These are phyloP conservation scores for Sordariomycetes sp. DNA, from an alignment of 2,329 filamentous ascomycete species.

Conservation along the genomic window DNA sequence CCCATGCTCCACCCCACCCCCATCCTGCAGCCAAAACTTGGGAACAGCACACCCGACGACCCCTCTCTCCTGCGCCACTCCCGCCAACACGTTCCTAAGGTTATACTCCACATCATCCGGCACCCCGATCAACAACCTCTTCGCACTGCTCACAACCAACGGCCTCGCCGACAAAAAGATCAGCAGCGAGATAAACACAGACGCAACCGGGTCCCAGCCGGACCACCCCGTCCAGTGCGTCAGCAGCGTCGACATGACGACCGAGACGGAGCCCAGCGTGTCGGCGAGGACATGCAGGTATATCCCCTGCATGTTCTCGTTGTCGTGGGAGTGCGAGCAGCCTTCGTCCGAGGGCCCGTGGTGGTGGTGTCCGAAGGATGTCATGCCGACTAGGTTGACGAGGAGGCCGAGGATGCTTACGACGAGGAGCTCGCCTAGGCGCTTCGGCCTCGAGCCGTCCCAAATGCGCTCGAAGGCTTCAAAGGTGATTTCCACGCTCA, in stretches of 20 bases:
- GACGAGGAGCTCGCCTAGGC: constrained; percentile 74
- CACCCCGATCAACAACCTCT: constrained; percentile 70
- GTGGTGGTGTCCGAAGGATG: constrained; percentile 63
- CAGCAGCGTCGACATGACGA: constrained; percentile 80
- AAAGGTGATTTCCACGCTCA: constrained; percentile 91
- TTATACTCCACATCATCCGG: constrained; percentile 79
- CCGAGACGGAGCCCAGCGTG: constrained; percentile 84
- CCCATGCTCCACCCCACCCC: constrained; percentile 19
- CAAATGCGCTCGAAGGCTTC: constrained; percentile 82
- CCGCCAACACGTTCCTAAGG: constrained; percentile 73
- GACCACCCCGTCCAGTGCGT: constrained; percentile 84
- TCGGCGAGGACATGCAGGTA: constrained; percentile 93
- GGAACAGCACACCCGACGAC: constrained; percentile 79
- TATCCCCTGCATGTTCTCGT: constrained; percentile 97
- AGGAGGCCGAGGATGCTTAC: constrained; percentile 77
- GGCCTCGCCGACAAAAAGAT: constrained; percentile 90
- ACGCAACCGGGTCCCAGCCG: constrained; percentile 89
- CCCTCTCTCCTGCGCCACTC: constrained; percentile 68
- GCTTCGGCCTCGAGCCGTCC: constrained; percentile 71
- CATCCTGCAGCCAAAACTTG: constrained; percentile 85
- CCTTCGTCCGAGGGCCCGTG: constrained; percentile 35
- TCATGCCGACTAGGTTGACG: constrained; percentile 87
- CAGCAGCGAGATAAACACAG: constrained; percentile 81
- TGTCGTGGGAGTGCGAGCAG: constrained; percentile 46
- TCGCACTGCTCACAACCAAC: constrained; percentile 72